Evolutionary conservation across 257 asterid species (phyloP).

Genomic region (Orobanche coerulescens): DNA sequence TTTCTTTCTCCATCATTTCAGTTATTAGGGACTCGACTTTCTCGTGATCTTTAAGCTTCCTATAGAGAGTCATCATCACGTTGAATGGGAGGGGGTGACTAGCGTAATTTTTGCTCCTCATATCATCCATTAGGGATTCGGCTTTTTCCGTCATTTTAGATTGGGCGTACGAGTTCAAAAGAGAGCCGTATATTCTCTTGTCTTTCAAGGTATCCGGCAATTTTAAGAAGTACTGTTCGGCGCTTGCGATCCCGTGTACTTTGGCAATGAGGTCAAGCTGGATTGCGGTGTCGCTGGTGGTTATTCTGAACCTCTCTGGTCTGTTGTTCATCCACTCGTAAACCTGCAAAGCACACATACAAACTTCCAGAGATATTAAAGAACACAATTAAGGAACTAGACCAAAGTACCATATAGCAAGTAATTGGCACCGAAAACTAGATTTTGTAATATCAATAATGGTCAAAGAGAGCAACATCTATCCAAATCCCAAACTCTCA

Average conservation of each 20-base stretch:
- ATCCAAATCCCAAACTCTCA: neutral
- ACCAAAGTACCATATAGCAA: neutral
- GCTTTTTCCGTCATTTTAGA: constrained; percentile 64
- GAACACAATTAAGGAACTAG: neutral
- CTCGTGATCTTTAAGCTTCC: constrained; percentile 50
- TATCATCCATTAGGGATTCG: constrained; percentile 56
- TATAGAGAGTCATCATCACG: constrained; percentile 87
- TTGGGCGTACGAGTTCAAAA: constrained; percentile 67
- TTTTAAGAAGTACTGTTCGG: constrained; percentile 63
- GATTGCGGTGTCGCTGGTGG: constrained; percentile 82
- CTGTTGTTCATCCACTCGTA: constrained; percentile 86
- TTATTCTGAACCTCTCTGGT: constrained; percentile 51
- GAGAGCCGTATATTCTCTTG: constrained; percentile 73
- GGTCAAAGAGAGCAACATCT: neutral
- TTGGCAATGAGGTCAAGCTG: constrained; percentile 80
- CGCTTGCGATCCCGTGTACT: constrained; percentile 69
- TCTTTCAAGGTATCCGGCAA: constrained; percentile 68
- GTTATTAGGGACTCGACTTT: constrained; percentile 47
- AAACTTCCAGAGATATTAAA: neutral
- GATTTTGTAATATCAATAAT: neutral
- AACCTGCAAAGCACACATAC: constrained; percentile 38
- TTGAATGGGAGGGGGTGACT: constrained; percentile 60
- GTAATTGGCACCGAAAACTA: neutral
- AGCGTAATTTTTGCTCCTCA: constrained; percentile 54
- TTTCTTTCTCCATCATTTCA: constrained; percentile 58